A percentile compares a stretch with the other conserved stretches of the same genome.
Evolutionary conservation across 306 rosid species (phyloP).

Genomic region (Hylodesmum podocarpum): DNA sequence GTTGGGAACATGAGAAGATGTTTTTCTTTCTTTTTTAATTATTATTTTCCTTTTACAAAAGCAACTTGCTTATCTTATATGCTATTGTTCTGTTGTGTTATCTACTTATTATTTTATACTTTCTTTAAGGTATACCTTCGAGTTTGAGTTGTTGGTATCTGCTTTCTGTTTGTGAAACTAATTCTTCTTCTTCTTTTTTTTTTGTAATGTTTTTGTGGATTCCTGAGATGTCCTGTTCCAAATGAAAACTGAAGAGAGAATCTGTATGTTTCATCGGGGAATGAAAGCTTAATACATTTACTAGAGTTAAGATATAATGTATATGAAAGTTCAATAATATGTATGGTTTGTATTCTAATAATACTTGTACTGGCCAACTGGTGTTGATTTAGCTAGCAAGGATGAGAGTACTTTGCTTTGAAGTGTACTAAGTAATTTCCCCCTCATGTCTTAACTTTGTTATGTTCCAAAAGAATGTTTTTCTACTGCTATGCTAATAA

Average conservation of each 20-base stretch:
- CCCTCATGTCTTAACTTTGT: neutral
- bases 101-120: neutral
- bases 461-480: neutral
- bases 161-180: constrained; percentile 5
- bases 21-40: too few relatives aligned
- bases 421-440: neutral
- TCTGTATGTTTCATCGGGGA: neutral
- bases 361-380: neutral
- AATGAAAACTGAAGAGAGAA: neutral
- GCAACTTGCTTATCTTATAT: neutral
- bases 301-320: constrained; percentile 6
- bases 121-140: neutral
- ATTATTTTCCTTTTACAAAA: neutral
- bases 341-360: too few relatives aligned
- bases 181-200: neutral
- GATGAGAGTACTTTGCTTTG: neutral
- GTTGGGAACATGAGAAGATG: neutral
- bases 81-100: constrained; percentile 7
- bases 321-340: neutral
- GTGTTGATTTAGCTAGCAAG: neutral
- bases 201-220: neutral
- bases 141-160: neutral
- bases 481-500: neutral
- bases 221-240: neutral
- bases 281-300: neutral